These are phyloP conservation scores for Albugo laibachii DNA, from an alignment of 352 stramenopile genomes.

Conservation along the genomic window DNA sequence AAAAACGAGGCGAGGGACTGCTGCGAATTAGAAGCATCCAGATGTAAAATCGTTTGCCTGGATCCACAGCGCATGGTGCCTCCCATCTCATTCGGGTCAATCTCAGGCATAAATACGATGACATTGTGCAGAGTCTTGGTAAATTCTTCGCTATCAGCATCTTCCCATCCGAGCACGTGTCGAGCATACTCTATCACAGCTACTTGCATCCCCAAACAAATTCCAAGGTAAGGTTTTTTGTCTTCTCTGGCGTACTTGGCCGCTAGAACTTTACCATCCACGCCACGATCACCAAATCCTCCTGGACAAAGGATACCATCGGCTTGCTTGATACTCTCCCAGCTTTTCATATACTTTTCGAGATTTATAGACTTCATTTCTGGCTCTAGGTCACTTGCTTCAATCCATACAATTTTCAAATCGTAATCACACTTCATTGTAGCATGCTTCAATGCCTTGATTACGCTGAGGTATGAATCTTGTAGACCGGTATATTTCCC, in stretches of 20 bases:
- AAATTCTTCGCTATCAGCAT: conserved; percentile 94
- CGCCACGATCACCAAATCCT: conserved; percentile 95
- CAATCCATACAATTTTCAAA: conserved; percentile 95
- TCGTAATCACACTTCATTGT: conserved; percentile 87
- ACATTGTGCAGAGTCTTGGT: conserved; percentile 78
- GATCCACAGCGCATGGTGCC: conserved; percentile 99
- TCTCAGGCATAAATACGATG: conserved; percentile 99
- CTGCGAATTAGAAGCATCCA: conserved; percentile 58
- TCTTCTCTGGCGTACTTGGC: conserved; percentile 92
- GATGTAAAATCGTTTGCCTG: conserved; percentile 85
- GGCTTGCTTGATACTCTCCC: conserved; percentile 82
- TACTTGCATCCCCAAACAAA: conserved; percentile 94
- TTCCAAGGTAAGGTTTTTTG: conserved; percentile 91
- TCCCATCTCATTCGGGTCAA: conserved; percentile 95
- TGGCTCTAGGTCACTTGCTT: conserved; percentile 89
- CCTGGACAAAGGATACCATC: conserved; percentile 95
- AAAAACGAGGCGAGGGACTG: conserved; percentile 80
- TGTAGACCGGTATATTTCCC: conserved; percentile 98
- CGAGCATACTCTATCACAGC: conserved; percentile 94
- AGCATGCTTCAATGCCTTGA: conserved; percentile 92
- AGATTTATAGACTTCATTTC: conserved; percentile 49
- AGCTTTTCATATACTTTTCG: conserved; percentile 68
- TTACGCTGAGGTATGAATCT: conserved; percentile 98
- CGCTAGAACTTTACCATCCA: conserved; percentile 95
- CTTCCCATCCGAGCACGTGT: conserved; percentile 83